A percentile compares a stretch with the other conserved stretches of the same genome.
Evolutionary conservation across 2,329 filamentous ascomycete genomes (phyloP).

Genomic region (Endoconidiophora laricicola): DNA sequence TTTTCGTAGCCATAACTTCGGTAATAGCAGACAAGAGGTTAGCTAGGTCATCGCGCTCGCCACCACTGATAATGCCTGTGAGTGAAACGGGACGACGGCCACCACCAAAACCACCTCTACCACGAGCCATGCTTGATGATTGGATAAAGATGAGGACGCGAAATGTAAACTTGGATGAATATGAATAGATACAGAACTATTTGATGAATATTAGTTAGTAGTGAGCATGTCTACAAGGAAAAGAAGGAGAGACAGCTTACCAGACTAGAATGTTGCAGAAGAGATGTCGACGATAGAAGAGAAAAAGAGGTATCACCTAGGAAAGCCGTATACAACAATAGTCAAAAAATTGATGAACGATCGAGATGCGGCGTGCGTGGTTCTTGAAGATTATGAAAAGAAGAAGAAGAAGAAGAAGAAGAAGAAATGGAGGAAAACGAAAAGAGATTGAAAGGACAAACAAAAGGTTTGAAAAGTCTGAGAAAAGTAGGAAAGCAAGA

Average conservation of each 20-base stretch:
- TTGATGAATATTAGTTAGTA: background rate
- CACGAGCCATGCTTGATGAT: slow-evolving; percentile 23
- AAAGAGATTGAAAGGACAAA: slow-evolving; percentile 5
- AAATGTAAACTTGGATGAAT: background rate
- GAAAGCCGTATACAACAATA: background rate
- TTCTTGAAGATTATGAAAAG: background rate
- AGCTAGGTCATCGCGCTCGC: slow-evolving; percentile 36
- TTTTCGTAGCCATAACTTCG: slow-evolving; percentile 36
- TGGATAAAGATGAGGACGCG: background rate
- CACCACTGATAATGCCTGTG: slow-evolving; percentile 29
- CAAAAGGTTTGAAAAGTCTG: slow-evolving; percentile 1
- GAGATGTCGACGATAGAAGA: background rate
- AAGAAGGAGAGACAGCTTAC: background rate
- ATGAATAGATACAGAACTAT: background rate
- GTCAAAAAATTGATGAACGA: background rate
- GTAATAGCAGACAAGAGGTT: slow-evolving; percentile 34
- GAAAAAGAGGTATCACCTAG: background rate
- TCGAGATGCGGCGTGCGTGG: background rate
- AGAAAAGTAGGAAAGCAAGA: slow-evolving; percentile 4
- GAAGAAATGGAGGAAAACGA: background rate
- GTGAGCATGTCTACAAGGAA: background rate
- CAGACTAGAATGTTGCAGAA: background rate
- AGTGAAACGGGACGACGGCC: slow-evolving; percentile 33
- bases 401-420: slow-evolving; percentile 3
- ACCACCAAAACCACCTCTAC: slow-evolving; percentile 19